Base-by-base conservation (phyloP, 164 flowering plant species). In the Aristolochia contorta region DNA sequence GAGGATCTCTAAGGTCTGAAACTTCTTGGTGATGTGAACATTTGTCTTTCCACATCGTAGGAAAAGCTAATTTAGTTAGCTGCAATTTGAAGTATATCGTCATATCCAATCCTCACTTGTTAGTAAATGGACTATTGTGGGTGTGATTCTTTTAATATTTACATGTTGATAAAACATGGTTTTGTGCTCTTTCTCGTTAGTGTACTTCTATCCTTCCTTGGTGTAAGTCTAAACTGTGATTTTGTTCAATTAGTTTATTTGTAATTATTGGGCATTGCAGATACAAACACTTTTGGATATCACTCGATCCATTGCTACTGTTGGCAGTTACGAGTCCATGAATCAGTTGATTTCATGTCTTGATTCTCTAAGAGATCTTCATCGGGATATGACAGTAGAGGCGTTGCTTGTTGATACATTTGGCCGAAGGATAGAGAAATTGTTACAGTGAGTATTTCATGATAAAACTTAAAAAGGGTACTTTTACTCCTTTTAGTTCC, bases 381-480 rank as follows among this genome's bases (percentile, higher is more conserved):
- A 88, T 64, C 93, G 86, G 67, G 87, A 84, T 55, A 80, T 92
- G 73, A 86, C 86, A 70, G 92, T 83, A 72, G 99, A 93, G 77
- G 96, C 92, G 32, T 96, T 93, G 60, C 79, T 87, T 61, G 86
- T 93, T 27, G 95, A 90, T 75, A 93, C 99, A 23, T 93, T 93
- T 79, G 99, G 99, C 67, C 79, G 91, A 66, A 89, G 97, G 23
- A 85, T 90, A 71, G 97, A 90, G 77, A 93, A 86, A 71, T 74
- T 93, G 62, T 57, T 93, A 69, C 92, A 85, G 97, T 90, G 73
- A 90, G 61, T 22, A 0, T 23, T 43, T 20, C 46, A 15, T 23
- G 16, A 22, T 53, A n/a, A n/a, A 12, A 22, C 16, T n/a, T 0
- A 7, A n/a, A 0, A 18, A n/a, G 20, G 1, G 54, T 1, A 4